These are phyloP conservation scores for Lactarius hatsudake DNA, from an alignment of 768 basidiomycete species.

Conservation along the genomic window DNA sequence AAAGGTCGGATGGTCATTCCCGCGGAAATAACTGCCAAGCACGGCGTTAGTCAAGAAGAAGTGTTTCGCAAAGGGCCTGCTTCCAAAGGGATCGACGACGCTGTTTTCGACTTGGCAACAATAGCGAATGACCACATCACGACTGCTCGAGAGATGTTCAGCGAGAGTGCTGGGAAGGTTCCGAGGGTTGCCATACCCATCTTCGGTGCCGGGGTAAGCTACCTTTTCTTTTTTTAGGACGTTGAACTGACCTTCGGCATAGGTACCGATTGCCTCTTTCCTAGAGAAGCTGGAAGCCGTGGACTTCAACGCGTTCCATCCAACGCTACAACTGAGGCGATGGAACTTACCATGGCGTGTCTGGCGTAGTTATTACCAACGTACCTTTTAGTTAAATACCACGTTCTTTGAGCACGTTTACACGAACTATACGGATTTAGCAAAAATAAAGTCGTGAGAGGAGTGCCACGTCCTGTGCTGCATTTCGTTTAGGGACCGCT, in stretches of 20 bases:
- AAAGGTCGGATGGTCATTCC: constrained; percentile 74
- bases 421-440: not conserved
- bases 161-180: constrained; percentile 49
- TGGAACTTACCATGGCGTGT: constrained; percentile 80
- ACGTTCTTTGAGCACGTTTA: constrained; percentile 5
- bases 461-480: constrained; percentile 8
- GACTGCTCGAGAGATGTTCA: constrained; percentile 70
- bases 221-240: constrained; percentile 1
- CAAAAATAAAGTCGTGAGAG: constrained; percentile 1
- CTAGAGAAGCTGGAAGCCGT: constrained; percentile 63
- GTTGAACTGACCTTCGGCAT: constrained; percentile 11
- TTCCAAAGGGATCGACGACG: constrained; percentile 66
- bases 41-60: constrained; percentile 76
- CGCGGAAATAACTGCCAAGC: constrained; percentile 75
- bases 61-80: constrained; percentile 56
- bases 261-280: constrained; percentile 70
- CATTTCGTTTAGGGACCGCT: not conserved
- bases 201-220: constrained; percentile 68
- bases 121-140: constrained; percentile 76
- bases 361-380: constrained; percentile 51
- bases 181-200: constrained; percentile 63
- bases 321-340: constrained; percentile 59
- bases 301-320: constrained; percentile 71
- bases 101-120: constrained; percentile 81
- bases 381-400: constrained; percentile 32